Base-by-base conservation (phyloP, 768 basidiomycete genomes). In the Psilocybe sp. region DNA sequence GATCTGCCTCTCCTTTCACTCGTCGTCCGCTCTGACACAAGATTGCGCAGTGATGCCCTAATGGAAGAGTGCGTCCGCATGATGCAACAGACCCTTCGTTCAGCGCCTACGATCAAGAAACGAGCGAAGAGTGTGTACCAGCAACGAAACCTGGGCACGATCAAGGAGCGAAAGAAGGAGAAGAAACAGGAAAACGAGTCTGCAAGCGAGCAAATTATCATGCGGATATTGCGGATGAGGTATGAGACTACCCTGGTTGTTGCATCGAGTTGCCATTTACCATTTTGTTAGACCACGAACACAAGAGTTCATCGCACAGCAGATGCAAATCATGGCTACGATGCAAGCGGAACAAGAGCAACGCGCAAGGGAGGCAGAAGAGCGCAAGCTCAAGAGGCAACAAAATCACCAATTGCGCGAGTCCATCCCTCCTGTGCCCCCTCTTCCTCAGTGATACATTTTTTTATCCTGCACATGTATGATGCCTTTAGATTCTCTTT, bases 11-110 rank as follows among this genome's bases (percentile, higher is more conserved):
- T 33, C 18, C 23, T 18, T 38, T 4, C 35, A 8, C 12, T 18
- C 7, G 4, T 15, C 13, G 9, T 2, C 9, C 43, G 46, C 44
- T 32, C 12, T 46, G 28, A 55, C 37, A 44, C n/a, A 42, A 63
- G 39, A 55, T 35, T 20, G 31, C 16, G 4, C 46, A 91, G 89
- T 36, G 89, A 91, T 63, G 82, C 81, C 10, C 69, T 92, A 28
- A 94, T 92, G 88, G 89, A 97, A 67, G 94, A 97, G 70, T 97
- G 93, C 57, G 93, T 97, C 15, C 84, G 90, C 7, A 89, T 93
- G 75, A 94, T 96, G 85, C 94, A 96, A 61, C 87, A 92, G 58
- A 87, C 80, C 10, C 72, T 98, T 33, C 81, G 87, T 12, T 77
- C 80, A 4, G 77, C 85, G 1, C 82, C 90, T 6, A 80, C 87